Evolutionary conservation across 2,329 filamentous ascomycete species (phyloP), one percentile per base, ranked within the genome.

Genomic region (Septoria petroselini): DNA sequence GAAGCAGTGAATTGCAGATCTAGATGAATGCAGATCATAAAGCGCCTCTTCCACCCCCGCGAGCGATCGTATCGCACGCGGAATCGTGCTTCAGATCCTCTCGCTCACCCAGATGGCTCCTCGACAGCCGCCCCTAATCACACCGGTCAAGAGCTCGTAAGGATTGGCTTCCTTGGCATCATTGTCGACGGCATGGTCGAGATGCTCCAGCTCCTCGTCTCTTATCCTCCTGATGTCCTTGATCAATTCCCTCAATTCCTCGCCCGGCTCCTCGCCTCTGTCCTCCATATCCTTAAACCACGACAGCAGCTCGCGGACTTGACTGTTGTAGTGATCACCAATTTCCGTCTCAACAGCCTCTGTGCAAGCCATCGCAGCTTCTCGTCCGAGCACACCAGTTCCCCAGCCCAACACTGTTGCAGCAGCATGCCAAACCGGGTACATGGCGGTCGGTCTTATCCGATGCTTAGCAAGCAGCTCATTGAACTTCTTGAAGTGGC

Each of bases 341-440:
- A 98, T 98, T 74, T 97, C 93, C 5, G 91, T 98, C 76, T 98
- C 93, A 1, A 98, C 91, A 1, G 93, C 93, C 71, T 98, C 93
- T 0, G 93, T 97, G 68, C 93, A 98, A 9, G 93, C 93, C 93
- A 98, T 98, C 29, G 93, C 91, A 1, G 91, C 91, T 71, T 97
- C 90, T 41, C 89, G 81, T 1, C 93, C 91, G 78, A 98, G 79
- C 34, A 93, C 72, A 0, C 87, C 93, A 0, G 93, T 98, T 3
- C 81, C 79, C 90, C 93, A 96, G 14, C 93, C 93, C 6, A 98
- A 72, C 0, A 85, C 81, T 0, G 86, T 85, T 1, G 93, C 88
- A 8, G 91, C 82, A 6, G 83, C 76, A 35, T 85, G 82, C 93
- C 93, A 98, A 2, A 96, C 57, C 0, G 93, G 93, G 65, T 94